phyloP scores from a whole-genome alignment of 2,329 filamentous ascomycete genomes.

The Cercospora sp. region DNA sequence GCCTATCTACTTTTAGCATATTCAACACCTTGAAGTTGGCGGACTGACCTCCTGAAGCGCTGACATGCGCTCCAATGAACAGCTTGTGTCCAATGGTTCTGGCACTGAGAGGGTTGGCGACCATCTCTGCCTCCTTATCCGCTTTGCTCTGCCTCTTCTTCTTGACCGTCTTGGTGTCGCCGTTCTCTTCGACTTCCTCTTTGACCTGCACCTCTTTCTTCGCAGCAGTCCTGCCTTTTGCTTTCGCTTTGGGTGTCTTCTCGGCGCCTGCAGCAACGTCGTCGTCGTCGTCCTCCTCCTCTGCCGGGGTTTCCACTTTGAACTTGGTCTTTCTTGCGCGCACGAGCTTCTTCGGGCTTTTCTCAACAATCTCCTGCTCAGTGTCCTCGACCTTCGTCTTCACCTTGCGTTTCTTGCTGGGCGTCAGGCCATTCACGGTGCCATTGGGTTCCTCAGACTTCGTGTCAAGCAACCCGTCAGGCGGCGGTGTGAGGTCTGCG shows the following conservation, averaged over 20 bases:
- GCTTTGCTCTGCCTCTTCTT: slow-evolving; percentile 53
- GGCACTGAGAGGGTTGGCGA: slow-evolving; percentile 64
- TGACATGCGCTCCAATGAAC: slow-evolving; percentile 90
- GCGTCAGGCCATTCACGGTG: slow-evolving; percentile 12
- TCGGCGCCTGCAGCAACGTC: slow-evolving; percentile 21
- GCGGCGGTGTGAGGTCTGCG: slow-evolving; percentile 27
- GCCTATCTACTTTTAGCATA: slow-evolving; percentile 39
- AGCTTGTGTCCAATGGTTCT: slow-evolving; percentile 73
- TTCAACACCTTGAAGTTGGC: not conserved
- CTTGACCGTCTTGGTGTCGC: slow-evolving; percentile 19
- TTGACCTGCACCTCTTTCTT: slow-evolving; percentile 18
- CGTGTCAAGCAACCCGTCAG: slow-evolving; percentile 21
- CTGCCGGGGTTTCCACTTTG: slow-evolving; percentile 14
- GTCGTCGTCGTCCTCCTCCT: slow-evolving; percentile 22
- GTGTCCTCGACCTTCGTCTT: slow-evolving; percentile 15
- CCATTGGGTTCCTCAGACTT: slow-evolving; percentile 15
- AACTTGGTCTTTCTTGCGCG: slow-evolving; percentile 11
- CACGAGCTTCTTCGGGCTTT: not conserved
- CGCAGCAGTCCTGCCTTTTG: slow-evolving; percentile 22
- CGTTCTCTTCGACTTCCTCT: slow-evolving; percentile 15
- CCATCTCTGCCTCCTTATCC: slow-evolving; percentile 58
- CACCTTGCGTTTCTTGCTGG: slow-evolving; percentile 30
- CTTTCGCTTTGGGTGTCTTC: slow-evolving; percentile 10
- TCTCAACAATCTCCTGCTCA: slow-evolving; percentile 6
- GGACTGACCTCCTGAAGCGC: slow-evolving; percentile 67